Base-by-base conservation (phyloP, 2,329 filamentous ascomycete species). In the Colletotrichum zoysiae region DNA sequence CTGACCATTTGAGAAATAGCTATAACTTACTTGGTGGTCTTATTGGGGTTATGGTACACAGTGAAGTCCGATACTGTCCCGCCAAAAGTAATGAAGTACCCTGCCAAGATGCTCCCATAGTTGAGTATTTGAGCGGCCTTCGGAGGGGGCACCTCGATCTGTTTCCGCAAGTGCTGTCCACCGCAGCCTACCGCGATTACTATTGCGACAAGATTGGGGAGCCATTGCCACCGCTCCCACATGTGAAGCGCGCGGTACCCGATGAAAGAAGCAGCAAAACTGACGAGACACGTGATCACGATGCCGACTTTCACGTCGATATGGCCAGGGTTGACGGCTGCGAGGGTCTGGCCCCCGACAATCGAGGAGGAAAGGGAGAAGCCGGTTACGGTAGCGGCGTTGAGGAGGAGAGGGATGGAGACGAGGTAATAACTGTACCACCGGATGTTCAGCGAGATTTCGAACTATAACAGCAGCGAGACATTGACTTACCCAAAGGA, bases 361-460 rank as follows among this genome's bases (percentile, higher is more conserved):
- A 90, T 84, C 38, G 85, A 83, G n/a, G 86, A 85, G 50, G 90
- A 81, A 33, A 90, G 83, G 3, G 86, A 86, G 78, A 90, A 90
- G 2, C 88, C 88, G 1, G 86, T 88, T 6, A 90, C 80, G 0
- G 87, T 90, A 16, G 86, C 87, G 3, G 88, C 83, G 67, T 89
- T 90, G 5, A 90, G 78, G 18, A 90, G 75, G 9, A 88, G 80
- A 1, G 87, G 83, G 4, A 90, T 77, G 0, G 82, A 84, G 23
- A 86, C 84, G 11, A 88, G 80, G 77, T 88, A 88, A 20, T 84
- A 77, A 1, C 84, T 83, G 40, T 46, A n/a, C n/a, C 60, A 14
- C 40, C 20, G 20, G 42, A 58, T 51, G 62, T 63, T 68, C 50
- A 62, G 46, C 20, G 40, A n/a, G 33, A 46, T 26, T 44, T 38